Base-by-base conservation (phyloP, 495 filamentous ascomycete genomes). In the Aspergillus egyptiacus region DNA sequence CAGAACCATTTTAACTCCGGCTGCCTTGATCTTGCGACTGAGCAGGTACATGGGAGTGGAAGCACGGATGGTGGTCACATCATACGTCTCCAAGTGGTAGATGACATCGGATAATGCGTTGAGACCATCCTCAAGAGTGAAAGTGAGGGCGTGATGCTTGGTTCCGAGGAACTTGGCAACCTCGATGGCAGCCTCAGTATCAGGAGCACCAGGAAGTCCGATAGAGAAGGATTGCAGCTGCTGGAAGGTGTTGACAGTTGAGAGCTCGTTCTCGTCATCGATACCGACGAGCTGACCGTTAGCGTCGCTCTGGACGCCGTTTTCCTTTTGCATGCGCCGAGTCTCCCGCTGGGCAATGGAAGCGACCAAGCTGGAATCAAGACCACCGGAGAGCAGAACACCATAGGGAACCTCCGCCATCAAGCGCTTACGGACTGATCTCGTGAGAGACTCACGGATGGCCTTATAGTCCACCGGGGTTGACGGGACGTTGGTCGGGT, bases 391-490 rank as follows among this genome's bases (percentile, higher is more conserved):
- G 15, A 98, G 76, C 38, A 98, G 73, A 13, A 98, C 93, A 67
- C 93, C 93, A 64, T 96, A 98, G 14, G 93, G 93, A 37, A 98
- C 93, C 69, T 98, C 93, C 15, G 93, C 93, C 93, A 98, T 98
- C 60, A 98, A 74, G 49, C 93, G 81, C 73, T 98, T 98, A 59
- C 93, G 82, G 36, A 98, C 94, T 22, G 93, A 85, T 67, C 80
- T 83, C 76, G 96, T 93, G 32, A 98, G 75, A 0, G 85, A 84
- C 54, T 82, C 78, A 40, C 93, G 82, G 50, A 98, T 73, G 11
- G 76, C 47, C 71, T 84, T 91, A 63, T 89, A 82, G 70, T 97
- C 86, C 43, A 94, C 70, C 0, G 90, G 86, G 8, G 75, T 84
- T 9, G 84, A 73, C 2, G 93, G 91, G 18, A 95, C 76, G 53